Percentiles rank a stretch among this genome's conserved stretches.
phyloP scores from a whole-genome alignment of 371 early-diverging fungal genomes.

The Mucor ambiguus region DNA sequence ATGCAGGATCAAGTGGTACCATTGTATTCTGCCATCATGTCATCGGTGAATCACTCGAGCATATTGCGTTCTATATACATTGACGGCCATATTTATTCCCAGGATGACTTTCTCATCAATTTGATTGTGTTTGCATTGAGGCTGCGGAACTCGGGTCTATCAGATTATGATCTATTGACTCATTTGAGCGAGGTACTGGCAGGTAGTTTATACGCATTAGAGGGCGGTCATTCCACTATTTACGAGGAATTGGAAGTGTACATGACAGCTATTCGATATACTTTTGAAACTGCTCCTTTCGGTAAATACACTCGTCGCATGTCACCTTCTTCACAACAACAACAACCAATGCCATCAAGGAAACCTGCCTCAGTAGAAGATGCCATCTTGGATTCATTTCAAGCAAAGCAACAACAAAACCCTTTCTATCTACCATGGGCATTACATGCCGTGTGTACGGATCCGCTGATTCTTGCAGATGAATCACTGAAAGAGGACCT shows the following conservation, averaged over 20 bases:
- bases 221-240: conserved; percentile 92
- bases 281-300: conserved; percentile 46
- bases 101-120: conserved; percentile 85
- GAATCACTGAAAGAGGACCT: conserved; percentile 61
- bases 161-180: conserved; percentile 83
- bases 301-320: conserved; percentile 20
- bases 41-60: conserved; percentile 85
- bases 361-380: conserved; percentile 13
- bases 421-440: conserved; percentile 92
- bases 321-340: neutral
- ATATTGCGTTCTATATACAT: conserved; percentile 91
- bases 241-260: conserved; percentile 92
- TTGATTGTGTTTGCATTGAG: conserved; percentile 83
- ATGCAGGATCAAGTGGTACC: conserved; percentile 97
- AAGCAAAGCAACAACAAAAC: conserved; percentile 67
- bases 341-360: neutral
- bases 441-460: conserved; percentile 79
- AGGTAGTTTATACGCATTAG: conserved; percentile 87
- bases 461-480: conserved; percentile 62
- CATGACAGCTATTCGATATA: conserved; percentile 53
- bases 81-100: conserved; percentile 75
- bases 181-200: conserved; percentile 86
- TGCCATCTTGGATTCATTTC: conserved; percentile 41
- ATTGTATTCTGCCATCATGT: conserved; percentile 92
- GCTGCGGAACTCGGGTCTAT: conserved; percentile 83